A percentile compares a stretch with the other conserved stretches of the same genome.
phyloP scores from a whole-genome alignment of 306 rosid species.

The Mucuna pruriens region DNA sequence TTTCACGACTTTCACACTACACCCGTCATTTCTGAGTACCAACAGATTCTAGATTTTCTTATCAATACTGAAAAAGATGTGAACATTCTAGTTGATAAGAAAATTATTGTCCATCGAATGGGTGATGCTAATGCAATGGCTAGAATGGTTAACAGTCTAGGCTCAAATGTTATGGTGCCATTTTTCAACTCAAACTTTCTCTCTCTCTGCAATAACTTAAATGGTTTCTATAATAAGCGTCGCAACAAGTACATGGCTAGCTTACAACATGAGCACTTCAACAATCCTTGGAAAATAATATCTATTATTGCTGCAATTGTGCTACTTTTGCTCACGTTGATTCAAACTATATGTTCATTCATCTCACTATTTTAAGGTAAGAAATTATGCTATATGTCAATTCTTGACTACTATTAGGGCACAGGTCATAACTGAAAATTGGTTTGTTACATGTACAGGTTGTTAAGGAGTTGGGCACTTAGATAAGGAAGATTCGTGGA shows the following conservation, averaged over 20 bases:
- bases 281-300: constrained; percentile 34
- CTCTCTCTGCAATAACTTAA: background rate
- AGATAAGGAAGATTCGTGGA: no score
- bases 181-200: background rate
- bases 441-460: no score
- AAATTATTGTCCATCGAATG: constrained; percentile 1
- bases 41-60: constrained; percentile 28
- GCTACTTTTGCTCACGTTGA: constrained; percentile 6
- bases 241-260: background rate
- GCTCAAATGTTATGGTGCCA: background rate
- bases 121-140: constrained; percentile 35
- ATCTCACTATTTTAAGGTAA: background rate
- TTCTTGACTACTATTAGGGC: no score
- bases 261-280: constrained; percentile 23
- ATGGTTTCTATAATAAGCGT: background rate
- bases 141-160: constrained; percentile 9
- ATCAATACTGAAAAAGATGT: constrained; percentile 16
- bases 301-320: constrained; percentile 17
- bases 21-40: constrained; percentile 21
- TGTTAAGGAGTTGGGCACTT: no score
- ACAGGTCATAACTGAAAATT: no score
- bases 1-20: background rate
- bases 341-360: background rate
- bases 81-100: background rate
- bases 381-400: no score